These are phyloP conservation scores for Phoma sp. DNA, from an alignment of 2,329 filamentous ascomycete genomes.

Conservation along the genomic window DNA sequence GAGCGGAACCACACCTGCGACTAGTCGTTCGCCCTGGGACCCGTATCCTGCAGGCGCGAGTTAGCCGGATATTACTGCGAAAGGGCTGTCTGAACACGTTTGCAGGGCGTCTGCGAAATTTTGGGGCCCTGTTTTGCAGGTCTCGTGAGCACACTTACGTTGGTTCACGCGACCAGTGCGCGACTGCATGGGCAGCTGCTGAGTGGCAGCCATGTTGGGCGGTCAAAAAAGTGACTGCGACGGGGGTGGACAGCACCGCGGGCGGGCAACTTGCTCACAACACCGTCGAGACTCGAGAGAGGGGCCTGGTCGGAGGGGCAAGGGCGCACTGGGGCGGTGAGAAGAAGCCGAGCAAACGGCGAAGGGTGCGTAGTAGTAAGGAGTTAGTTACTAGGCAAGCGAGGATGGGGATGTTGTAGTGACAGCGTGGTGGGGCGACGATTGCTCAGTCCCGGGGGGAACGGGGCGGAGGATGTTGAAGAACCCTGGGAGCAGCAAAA, in stretches of 20 bases:
- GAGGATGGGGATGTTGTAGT: slow-evolving; percentile 12
- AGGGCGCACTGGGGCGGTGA: slow-evolving; percentile 32
- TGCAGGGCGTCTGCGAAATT: slow-evolving; percentile 18
- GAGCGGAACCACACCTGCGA: slow-evolving; percentile 91
- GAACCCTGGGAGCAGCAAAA: slow-evolving; percentile 51
- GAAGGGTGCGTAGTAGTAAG: slow-evolving; percentile 20
- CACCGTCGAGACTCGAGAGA: slow-evolving; percentile 14
- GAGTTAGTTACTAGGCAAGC: slow-evolving; percentile 11
- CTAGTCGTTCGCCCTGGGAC: slow-evolving; percentile 87
- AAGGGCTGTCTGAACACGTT: slow-evolving; percentile 1
- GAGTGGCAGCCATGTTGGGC: slow-evolving; percentile 52
- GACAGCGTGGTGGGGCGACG: slow-evolving; percentile 28
- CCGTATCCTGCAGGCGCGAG: slow-evolving; percentile 74
- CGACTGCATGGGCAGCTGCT: slow-evolving; percentile 64
- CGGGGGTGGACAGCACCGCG: slow-evolving; percentile 7
- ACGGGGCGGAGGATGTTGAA: slow-evolving; percentile 56
- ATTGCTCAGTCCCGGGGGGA: slow-evolving; percentile 57
- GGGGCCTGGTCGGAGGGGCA: slow-evolving; percentile 23
- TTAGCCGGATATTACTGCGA: slow-evolving; percentile 20
- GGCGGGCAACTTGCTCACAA: slow-evolving; percentile 23
- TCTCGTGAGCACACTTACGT: slow-evolving; percentile 65
- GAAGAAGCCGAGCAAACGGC: slow-evolving; percentile 36
- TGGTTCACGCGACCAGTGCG: slow-evolving; percentile 80
- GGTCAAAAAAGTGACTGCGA: slow-evolving; percentile 15
- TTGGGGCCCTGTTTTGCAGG: slow-evolving; percentile 1